Percentiles rank a stretch among this genome's conserved stretches.
These are phyloP conservation scores for Whalleya microplaca DNA, from an alignment of 2,329 filamentous ascomycete genomes.

Conservation along the genomic window DNA sequence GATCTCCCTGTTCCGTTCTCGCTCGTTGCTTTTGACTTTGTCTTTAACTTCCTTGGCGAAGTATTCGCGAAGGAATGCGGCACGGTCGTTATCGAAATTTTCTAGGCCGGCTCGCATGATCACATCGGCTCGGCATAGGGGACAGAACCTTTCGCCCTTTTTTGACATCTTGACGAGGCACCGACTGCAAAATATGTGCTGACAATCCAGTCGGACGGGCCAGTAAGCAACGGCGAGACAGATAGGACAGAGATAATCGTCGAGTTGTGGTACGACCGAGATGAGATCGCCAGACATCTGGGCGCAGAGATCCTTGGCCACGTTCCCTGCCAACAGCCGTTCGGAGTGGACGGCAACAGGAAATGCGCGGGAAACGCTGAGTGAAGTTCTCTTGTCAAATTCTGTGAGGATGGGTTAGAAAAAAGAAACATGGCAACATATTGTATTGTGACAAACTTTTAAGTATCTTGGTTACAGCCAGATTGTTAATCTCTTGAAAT, in stretches of 20 bases:
- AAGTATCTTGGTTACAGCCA: slow-evolving; percentile 79
- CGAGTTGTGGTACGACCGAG: slow-evolving; percentile 75
- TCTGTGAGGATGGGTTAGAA: slow-evolving; percentile 49
- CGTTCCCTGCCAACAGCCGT: slow-evolving; percentile 64
- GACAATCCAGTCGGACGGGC: slow-evolving; percentile 75
- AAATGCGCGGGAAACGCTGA: slow-evolving; percentile 69
- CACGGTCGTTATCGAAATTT: slow-evolving; percentile 70
- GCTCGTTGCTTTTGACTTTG: slow-evolving; percentile 73
- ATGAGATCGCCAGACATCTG: slow-evolving; percentile 75
- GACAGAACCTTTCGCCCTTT: slow-evolving; percentile 69
- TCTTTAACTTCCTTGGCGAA: slow-evolving; percentile 73
- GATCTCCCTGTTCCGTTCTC: slow-evolving; percentile 72
- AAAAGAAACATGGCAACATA: slow-evolving; percentile 1
- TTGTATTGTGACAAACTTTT: slow-evolving; percentile 63
- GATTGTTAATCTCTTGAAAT: slow-evolving; percentile 83
- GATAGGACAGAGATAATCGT: slow-evolving; percentile 82
- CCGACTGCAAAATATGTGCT: slow-evolving; percentile 81
- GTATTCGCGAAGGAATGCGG: slow-evolving; percentile 72
- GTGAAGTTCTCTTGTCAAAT: slow-evolving; percentile 83
- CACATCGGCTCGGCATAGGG: slow-evolving; percentile 73
- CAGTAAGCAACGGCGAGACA: slow-evolving; percentile 81
- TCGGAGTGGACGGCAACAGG: slow-evolving; percentile 61
- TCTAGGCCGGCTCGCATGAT: slow-evolving; percentile 72
- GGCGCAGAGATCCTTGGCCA: slow-evolving; percentile 77
- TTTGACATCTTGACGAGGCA: slow-evolving; percentile 82